Evolutionary conservation across 768 basidiomycete genomes (phyloP).

Genomic region (Cantharellus cinnabarinus): DNA sequence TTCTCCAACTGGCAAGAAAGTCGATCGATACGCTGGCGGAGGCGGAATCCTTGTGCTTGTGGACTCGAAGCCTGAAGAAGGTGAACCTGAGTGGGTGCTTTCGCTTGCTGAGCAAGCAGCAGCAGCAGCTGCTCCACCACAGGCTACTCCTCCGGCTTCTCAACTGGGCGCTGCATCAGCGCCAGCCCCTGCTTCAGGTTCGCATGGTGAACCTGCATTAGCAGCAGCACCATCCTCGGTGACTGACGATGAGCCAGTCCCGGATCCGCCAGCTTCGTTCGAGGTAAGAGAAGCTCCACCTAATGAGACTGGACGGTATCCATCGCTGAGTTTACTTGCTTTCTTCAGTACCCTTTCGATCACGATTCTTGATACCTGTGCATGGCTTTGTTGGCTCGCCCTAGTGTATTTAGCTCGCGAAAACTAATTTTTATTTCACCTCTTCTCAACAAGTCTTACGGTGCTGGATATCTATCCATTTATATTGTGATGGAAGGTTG

Average conservation of each 20-base stretch:
- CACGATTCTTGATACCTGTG: no score
- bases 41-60: slow-evolving; percentile 74
- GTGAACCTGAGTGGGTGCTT: slow-evolving; percentile 31
- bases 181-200: not conserved
- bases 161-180: not conserved
- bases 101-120: slow-evolving; percentile 18
- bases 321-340: no score
- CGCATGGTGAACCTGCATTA: no score
- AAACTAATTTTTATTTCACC: no score
- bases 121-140: slow-evolving; percentile 13
- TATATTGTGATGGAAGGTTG: no score
- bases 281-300: slow-evolving; percentile 34
- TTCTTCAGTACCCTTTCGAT: no score
- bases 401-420: no score
- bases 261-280: slow-evolving; percentile 57
- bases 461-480: no score
- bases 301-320: no score
- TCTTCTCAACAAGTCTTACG: no score
- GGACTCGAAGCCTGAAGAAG: slow-evolving; percentile 47
- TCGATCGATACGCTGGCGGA: slow-evolving; percentile 50
- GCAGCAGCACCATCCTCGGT: slow-evolving; percentile 17
- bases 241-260: slow-evolving; percentile 51
- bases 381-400: no score
- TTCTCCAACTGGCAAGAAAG: slow-evolving; percentile 1
- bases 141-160: slow-evolving; percentile 3